These are phyloP conservation scores for Skeletonema potamos DNA, from an alignment of 108 stramenopile species.

Conservation along the genomic window DNA sequence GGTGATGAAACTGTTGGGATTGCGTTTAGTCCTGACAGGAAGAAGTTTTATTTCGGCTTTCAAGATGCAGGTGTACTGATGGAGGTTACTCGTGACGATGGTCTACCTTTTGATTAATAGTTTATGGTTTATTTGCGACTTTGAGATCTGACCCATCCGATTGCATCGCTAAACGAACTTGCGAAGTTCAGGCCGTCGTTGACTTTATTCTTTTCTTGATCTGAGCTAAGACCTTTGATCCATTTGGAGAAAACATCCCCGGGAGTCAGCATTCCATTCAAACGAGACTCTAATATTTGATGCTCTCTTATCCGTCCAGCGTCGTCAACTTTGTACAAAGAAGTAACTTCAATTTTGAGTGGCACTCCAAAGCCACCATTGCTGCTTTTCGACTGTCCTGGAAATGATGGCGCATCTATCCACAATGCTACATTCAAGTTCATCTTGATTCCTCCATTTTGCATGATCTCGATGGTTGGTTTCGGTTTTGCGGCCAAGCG, in stretches of 20 bases:
- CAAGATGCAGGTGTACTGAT: slow-evolving; percentile 1
- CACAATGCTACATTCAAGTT: slow-evolving; percentile 44
- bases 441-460: slow-evolving; percentile 44
- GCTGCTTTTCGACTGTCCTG: slow-evolving; percentile 14
- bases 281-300: slow-evolving; percentile 60
- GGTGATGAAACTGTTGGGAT: slow-evolving; percentile 6
- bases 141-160: slow-evolving; percentile 38
- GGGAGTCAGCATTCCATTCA: slow-evolving; percentile 77
- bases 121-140: slow-evolving; percentile 9
- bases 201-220: slow-evolving; percentile 5
- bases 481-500: slow-evolving; percentile 36
- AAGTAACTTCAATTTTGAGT: slow-evolving; percentile 58
- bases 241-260: slow-evolving; percentile 66
- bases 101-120: neutral
- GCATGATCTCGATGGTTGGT: slow-evolving; percentile 46
- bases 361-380: slow-evolving; percentile 46
- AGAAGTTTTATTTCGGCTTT: neutral
- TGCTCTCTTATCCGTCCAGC: slow-evolving; percentile 62
- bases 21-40: slow-evolving; percentile 7
- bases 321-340: slow-evolving; percentile 59
- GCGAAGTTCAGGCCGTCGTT: slow-evolving; percentile 14
- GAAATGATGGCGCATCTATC: slow-evolving; percentile 34
- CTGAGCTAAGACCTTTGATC: slow-evolving; percentile 41
- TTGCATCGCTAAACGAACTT: slow-evolving; percentile 25
- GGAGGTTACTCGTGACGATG: neutral